Conservation (phyloP, 140 eudicot species). For the Cichorium intybus region DNA sequence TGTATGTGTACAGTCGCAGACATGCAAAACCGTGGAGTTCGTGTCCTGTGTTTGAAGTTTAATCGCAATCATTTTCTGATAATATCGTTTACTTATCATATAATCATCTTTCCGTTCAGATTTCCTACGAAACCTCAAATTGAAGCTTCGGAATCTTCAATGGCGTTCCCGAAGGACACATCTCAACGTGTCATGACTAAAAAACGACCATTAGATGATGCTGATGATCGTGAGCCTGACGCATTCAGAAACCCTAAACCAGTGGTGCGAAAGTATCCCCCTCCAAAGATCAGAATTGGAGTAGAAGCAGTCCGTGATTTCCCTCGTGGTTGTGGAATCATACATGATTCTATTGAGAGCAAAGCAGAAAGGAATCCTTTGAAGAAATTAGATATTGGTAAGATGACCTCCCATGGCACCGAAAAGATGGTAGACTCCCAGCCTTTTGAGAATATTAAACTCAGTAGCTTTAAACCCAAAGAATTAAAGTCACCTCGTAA, state of each 20-base stretch:
- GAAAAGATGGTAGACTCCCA: background rate
- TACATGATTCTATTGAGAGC: background rate
- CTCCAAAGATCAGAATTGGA: constrained; percentile 6
- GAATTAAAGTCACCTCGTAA: constrained; percentile 5
- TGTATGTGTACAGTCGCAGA: background rate
- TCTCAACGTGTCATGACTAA: background rate
- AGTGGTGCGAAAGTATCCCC: constrained; percentile 8
- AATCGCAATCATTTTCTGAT: background rate
- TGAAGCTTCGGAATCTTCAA: background rate
- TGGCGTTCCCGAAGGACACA: background rate
- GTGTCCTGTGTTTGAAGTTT: background rate
- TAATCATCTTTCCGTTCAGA: background rate
- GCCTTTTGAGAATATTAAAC: background rate
- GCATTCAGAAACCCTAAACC: constrained; percentile 2
- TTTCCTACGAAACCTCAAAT: background rate
- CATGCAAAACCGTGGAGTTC: background rate
- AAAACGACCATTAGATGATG: background rate
- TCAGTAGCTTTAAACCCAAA: background rate
- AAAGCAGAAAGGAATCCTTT: background rate
- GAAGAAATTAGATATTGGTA: background rate
- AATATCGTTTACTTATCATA: background rate
- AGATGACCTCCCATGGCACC: background rate
- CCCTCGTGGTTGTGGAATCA: constrained; percentile 29
- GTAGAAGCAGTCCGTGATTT: constrained; percentile 26
- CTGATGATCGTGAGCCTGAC: background rate